phyloP scores from a whole-genome alignment of 2,329 filamentous ascomycete genomes.

The Tolypocladium capitatum region DNA sequence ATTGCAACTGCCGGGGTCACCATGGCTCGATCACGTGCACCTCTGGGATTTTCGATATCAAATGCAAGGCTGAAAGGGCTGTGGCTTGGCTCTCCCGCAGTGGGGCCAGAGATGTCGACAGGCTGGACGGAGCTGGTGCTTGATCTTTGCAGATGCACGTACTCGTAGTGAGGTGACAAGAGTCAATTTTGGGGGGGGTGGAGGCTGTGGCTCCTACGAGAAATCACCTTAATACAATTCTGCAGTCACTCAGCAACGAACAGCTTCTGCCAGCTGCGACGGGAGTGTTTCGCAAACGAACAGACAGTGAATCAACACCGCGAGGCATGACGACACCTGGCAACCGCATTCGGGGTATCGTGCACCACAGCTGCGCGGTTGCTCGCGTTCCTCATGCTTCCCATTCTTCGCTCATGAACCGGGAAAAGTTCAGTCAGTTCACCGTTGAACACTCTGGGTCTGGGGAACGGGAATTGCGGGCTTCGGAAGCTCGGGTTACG shows the following conservation, averaged over 20 bases:
- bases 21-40: conserved; percentile 1
- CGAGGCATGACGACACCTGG: neutral
- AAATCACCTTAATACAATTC: neutral
- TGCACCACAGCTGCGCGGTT: neutral
- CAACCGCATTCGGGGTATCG: neutral
- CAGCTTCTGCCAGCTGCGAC: neutral
- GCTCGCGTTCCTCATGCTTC: neutral
- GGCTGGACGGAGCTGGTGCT: neutral
- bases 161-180: neutral
- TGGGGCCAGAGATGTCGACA: neutral
- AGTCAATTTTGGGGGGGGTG: neutral
- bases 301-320: neutral
- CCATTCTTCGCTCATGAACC: neutral
- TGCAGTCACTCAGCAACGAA: neutral
- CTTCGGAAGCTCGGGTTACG: neutral
- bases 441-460: neutral
- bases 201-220: no score
- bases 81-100: neutral
- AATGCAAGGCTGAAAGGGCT: neutral
- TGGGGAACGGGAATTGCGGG: neutral
- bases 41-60: neutral
- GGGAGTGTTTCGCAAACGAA: neutral
- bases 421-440: no score
- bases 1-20: conserved; percentile 10
- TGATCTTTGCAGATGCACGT: neutral